Evolutionary conservation across 1,139 yeast genomes (phyloP).

Genomic region (Scheffersomyces segobiensis): DNA sequence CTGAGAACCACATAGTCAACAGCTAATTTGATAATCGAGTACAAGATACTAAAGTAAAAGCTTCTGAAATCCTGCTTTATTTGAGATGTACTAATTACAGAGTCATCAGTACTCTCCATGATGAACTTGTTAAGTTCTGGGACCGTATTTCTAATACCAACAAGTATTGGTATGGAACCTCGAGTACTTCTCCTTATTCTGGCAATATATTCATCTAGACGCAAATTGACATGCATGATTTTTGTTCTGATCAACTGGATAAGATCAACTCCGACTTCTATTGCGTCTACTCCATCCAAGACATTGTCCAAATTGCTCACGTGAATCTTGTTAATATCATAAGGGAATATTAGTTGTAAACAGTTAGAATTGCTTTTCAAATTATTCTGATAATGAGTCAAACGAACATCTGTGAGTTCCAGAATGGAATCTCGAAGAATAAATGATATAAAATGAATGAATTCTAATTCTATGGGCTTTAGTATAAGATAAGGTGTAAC

Average conservation of each 20-base stretch:
- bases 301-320: constrained; percentile 1
- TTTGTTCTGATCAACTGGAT: constrained; percentile 6
- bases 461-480: constrained; percentile 12
- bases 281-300: constrained; percentile 12
- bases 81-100: constrained; percentile 2
- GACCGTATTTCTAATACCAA: not conserved
- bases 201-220: not conserved
- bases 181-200: not conserved
- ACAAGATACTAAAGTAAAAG: constrained; percentile 7
- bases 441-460: constrained; percentile 10
- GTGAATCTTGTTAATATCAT: not conserved
- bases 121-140: constrained; percentile 1
- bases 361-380: constrained; percentile 5
- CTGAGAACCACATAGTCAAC: constrained; percentile 9
- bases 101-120: constrained; percentile 3
- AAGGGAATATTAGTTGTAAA: constrained; percentile 10
- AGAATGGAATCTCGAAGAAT: constrained; percentile 7
- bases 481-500: constrained; percentile 2
- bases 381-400: not conserved
- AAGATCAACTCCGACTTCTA: constrained; percentile 12
- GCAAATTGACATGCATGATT: not conserved
- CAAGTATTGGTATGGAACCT: not conserved
- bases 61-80: constrained; percentile 4
- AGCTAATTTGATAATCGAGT: constrained; percentile 7
- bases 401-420: not conserved